phyloP scores from a whole-genome alignment of 352 stramenopile genomes.

The Aphanomyces stellatus region DNA sequence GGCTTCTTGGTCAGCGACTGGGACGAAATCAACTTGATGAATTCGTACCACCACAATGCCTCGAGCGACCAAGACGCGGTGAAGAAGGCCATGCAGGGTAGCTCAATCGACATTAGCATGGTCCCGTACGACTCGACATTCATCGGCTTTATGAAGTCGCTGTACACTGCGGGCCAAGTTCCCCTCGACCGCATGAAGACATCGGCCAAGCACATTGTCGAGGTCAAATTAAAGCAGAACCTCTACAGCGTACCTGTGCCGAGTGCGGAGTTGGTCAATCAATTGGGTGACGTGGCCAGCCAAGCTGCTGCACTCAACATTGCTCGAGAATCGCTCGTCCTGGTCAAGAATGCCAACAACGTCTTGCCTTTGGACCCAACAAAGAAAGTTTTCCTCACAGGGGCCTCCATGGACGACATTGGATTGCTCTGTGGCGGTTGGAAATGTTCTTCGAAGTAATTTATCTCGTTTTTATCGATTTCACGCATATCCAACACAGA shows the following conservation, averaged over 20 bases:
- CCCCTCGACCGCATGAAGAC: slow-evolving; percentile 32
- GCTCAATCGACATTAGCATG: slow-evolving; percentile 89
- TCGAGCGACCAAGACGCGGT: slow-evolving; percentile 45
- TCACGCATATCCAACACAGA: too few relatives aligned
- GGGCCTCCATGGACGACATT: slow-evolving; percentile 54
- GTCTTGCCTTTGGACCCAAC: slow-evolving; percentile 29
- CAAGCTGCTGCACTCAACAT: slow-evolving; percentile 44
- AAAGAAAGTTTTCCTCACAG: slow-evolving; percentile 42
- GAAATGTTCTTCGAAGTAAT: too few relatives aligned
- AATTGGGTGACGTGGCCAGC: slow-evolving; percentile 46
- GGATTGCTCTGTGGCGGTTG: slow-evolving; percentile 64
- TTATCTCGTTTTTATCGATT: too few relatives aligned
- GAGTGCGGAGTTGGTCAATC: slow-evolving; percentile 29
- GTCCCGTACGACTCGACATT: slow-evolving; percentile 63
- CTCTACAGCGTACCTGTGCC: slow-evolving; percentile 59
- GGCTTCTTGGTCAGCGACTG: slow-evolving; percentile 90
- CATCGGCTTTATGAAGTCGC: slow-evolving; percentile 42
- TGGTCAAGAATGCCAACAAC: slow-evolving; percentile 67
- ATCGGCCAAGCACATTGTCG: slow-evolving; percentile 52
- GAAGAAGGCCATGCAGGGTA: slow-evolving; percentile 52
- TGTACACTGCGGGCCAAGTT: slow-evolving; percentile 23
- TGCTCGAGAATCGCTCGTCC: slow-evolving; percentile 67
- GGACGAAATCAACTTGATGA: slow-evolving; percentile 85
- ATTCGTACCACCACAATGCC: slow-evolving; percentile 46
- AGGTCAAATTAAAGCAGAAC: slow-evolving; percentile 56